A percentile compares a stretch with the other conserved stretches of the same genome.
Evolutionary conservation across 2,329 filamentous ascomycete species (phyloP).

Genomic region (Colletotrichum navitas): DNA sequence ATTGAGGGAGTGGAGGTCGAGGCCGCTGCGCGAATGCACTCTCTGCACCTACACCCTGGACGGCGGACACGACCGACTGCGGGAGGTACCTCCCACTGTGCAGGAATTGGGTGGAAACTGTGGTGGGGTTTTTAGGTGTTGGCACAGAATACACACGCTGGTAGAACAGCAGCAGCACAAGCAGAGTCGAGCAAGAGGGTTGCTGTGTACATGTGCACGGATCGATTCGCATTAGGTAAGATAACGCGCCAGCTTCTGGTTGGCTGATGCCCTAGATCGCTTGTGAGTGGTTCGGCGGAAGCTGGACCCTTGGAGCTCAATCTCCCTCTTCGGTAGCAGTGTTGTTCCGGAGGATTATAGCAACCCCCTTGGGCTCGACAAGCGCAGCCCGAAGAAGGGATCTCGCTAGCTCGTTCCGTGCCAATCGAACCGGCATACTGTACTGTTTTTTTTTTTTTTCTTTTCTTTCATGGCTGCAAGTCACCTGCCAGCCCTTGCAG

Average conservation of each 20-base stretch:
- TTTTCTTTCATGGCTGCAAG: conserved; percentile 13
- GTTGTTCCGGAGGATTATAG: conserved; percentile 28
- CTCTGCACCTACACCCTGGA: conserved; percentile 23
- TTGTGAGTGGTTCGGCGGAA: conserved; percentile 19
- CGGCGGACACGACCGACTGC: conserved; percentile 2
- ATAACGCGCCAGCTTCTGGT: conserved; percentile 9
- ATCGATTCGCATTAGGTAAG: conserved; percentile 30
- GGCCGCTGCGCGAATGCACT: conserved; percentile 15
- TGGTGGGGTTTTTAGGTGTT: conserved; percentile 11
- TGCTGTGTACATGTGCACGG: conserved; percentile 15
- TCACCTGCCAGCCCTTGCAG: conserved; percentile 32
- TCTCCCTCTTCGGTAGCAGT: conserved; percentile 31
- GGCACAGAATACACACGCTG: conserved; percentile 1
- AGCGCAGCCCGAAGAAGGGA: conserved; percentile 1
- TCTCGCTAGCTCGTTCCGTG: neutral
- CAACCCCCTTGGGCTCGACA: conserved; percentile 17
- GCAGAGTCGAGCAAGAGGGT: neutral
- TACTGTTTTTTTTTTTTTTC: conserved; percentile 15
- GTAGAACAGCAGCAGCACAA: neutral
- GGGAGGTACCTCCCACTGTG: conserved; percentile 1
- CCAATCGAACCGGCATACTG: neutral
- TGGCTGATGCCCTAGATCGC: neutral
- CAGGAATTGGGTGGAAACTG: conserved; percentile 18
- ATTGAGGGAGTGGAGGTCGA: conserved; percentile 35
- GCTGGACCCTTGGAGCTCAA: conserved; percentile 37